Evolutionary conservation across 345 rosid species (phyloP).

Genomic region (Aegle marmelos): DNA sequence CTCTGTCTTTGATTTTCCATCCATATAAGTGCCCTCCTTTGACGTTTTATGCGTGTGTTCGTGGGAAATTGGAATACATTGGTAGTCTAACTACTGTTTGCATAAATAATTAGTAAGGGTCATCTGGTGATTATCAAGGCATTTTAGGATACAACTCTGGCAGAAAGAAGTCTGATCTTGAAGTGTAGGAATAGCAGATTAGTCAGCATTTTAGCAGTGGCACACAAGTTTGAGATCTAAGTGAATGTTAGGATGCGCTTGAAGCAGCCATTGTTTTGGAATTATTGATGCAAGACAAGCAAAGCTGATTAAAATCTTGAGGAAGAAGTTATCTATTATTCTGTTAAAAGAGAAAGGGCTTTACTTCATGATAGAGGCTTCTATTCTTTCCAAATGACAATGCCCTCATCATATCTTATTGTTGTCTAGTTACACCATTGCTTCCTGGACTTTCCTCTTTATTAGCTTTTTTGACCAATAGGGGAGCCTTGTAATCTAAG

Average conservation of each 20-base stretch:
- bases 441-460: slow-evolving; percentile 2
- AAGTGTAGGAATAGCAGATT: not conserved
- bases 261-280: not conserved
- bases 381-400: not conserved
- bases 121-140: not conserved
- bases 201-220: not conserved
- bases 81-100: not conserved
- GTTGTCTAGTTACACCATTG: not conserved
- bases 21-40: not conserved
- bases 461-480: slow-evolving; percentile 10
- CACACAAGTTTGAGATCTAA: not conserved
- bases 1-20: not conserved
- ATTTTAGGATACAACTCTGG: not conserved
- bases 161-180: not conserved
- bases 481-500: not conserved
- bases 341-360: not conserved
- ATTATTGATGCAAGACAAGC: not conserved
- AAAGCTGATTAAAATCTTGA: not conserved
- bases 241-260: not conserved
- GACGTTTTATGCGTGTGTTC: not conserved
- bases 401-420: not conserved
- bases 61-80: not conserved
- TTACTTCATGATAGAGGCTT: not conserved
- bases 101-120: not conserved
- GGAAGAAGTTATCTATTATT: not conserved